phyloP scores from a whole-genome alignment of 495 filamentous ascomycete species.

The Cercophora samala region DNA sequence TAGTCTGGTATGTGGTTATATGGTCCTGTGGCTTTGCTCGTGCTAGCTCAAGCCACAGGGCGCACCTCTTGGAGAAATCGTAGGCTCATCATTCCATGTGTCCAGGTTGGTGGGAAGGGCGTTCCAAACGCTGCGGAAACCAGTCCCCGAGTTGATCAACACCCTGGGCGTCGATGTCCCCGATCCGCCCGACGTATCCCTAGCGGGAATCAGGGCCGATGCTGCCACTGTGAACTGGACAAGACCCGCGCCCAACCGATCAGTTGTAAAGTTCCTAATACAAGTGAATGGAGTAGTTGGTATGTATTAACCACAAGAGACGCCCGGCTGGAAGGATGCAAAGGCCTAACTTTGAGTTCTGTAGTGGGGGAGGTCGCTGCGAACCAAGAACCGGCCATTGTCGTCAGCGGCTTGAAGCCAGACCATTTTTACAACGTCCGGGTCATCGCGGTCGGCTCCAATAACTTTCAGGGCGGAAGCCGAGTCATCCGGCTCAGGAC shows the following conservation, averaged over 20 bases:
- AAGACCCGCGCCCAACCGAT: conserved; percentile 68
- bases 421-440: conserved; percentile 88
- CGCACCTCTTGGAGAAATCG: conserved; percentile 8
- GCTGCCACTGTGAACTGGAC: conserved; percentile 92
- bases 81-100: conserved; percentile 18
- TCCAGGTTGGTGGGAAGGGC: conserved; percentile 74
- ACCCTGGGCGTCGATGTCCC: conserved; percentile 92
- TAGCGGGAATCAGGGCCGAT: conserved; percentile 84
- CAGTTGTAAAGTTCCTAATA: conserved; percentile 82
- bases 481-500: conserved; percentile 78
- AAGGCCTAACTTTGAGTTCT: conserved; percentile 18
- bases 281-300: conserved; percentile 91
- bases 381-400: conserved; percentile 81
- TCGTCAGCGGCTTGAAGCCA: conserved; percentile 78
- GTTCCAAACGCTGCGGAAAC: conserved; percentile 81
- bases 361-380: conserved; percentile 79
- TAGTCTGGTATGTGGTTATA: conserved; percentile 41
- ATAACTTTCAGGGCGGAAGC: conserved; percentile 88
- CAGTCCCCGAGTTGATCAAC: conserved; percentile 83
- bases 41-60: neutral
- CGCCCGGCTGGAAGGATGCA: neutral
- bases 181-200: conserved; percentile 79
- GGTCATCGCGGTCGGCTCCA: conserved; percentile 80
- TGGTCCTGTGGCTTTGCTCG: neutral
- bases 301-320: conserved; percentile 41